Base-by-base conservation (phyloP, 352 stramenopile species). In the Pythium sukuiense region DNA sequence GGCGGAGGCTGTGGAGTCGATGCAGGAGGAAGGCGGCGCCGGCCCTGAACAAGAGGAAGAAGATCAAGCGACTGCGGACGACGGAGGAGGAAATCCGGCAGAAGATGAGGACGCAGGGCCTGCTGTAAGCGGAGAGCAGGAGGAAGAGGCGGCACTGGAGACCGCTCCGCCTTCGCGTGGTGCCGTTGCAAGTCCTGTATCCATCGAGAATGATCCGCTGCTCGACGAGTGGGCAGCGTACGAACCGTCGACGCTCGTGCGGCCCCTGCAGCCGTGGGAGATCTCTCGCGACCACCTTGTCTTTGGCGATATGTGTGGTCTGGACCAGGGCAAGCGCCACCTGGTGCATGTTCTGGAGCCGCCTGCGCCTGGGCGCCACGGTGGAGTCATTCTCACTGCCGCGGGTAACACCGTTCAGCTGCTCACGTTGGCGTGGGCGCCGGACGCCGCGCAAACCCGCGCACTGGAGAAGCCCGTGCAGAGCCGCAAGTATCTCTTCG, bases 401-500 rank as follows among this genome's bases (percentile, higher is more conserved):
- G 84, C 77, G 1, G 87, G 87, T 26, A 93, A 95, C 65, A 92
- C 83, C 5, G 76, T 90, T 1, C 83, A 93, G 59, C 50, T 93
- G 12, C 66, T 92, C 12, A 91, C 73, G 1, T 73, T 91, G 27
- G 70, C 67, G 5, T 72, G 67, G 3, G 27, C 45, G 3, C 53
- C 45, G 0, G 59, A 68, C 39, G 49, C 55, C 2, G 39, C 45
- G 4, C 66, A 62, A 20, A 41, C n/a, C 14, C 48, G 45, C 2
- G 48, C 24, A 16, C 30, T 41, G 14, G 29, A 55, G 7, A 35
- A 27, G 57, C 67, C 61, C 3, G 67, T 90, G 18, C 53, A 70
- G 41, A 37, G 76, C 52, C 72, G 73, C 41, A 66, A 68, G 32
- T 86, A 89, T 49, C 45, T 95, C 14, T 95, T 96, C 65, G 88